phyloP scores from a whole-genome alignment of 306 rosid genomes.

The Medicago arabica region DNA sequence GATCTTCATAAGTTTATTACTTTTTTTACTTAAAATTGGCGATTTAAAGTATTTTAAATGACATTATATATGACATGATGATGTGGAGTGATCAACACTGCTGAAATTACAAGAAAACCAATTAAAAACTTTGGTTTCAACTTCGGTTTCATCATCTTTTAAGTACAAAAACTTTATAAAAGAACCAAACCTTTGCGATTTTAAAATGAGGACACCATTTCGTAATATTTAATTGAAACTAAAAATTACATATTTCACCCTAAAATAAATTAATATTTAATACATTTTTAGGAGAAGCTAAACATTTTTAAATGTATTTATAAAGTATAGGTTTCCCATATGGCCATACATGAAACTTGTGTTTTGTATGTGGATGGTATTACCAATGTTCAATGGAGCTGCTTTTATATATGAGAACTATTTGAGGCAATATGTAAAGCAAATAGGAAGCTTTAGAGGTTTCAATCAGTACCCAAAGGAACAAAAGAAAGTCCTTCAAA shows the following conservation, averaged over 20 bases:
- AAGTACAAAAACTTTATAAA: no score
- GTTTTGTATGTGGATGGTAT: slow-evolving; percentile 80
- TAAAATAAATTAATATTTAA: neutral
- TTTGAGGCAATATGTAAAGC: slow-evolving; percentile 75
- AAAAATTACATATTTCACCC: neutral
- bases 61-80: no score
- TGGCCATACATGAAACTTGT: slow-evolving; percentile 83
- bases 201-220: no score
- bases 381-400: slow-evolving; percentile 91
- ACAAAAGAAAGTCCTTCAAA: slow-evolving; percentile 71
- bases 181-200: no score
- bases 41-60: no score
- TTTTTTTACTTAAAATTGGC: no score
- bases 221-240: no score
- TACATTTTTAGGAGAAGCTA: neutral
- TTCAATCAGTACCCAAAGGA: slow-evolving; percentile 50
- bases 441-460: slow-evolving; percentile 44
- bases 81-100: no score
- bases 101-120: no score
- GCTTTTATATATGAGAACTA: slow-evolving; percentile 75
- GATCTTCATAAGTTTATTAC: no score
- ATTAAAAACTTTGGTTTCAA: no score
- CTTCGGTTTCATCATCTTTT: no score
- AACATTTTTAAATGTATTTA: neutral
- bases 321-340: slow-evolving; percentile 62